Evolutionary conservation across 306 rosid genomes (phyloP).

Genomic region (Alnus glutinosa): DNA sequence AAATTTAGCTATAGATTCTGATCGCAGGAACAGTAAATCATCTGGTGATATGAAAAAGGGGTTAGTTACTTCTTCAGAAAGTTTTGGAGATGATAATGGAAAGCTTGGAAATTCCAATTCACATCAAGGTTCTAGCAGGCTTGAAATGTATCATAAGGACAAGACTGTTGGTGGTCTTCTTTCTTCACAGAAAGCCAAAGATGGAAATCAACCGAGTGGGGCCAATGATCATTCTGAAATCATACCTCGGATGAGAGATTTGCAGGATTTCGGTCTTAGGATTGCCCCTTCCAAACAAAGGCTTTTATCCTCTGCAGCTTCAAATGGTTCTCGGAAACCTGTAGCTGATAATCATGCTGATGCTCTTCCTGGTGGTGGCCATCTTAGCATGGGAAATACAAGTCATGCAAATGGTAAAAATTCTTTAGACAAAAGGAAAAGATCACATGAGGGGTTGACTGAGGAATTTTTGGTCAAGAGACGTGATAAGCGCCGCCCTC

Average conservation of each 20-base stretch:
- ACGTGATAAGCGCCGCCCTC: slow-evolving; percentile 25
- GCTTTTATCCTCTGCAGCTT: slow-evolving; percentile 41
- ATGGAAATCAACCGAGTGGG: slow-evolving; percentile 47
- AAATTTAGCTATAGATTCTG: slow-evolving; percentile 53
- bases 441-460: slow-evolving; percentile 30
- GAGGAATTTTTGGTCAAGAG: slow-evolving; percentile 33
- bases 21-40: slow-evolving; percentile 34
- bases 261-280: slow-evolving; percentile 64
- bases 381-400: slow-evolving; percentile 38
- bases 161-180: slow-evolving; percentile 33
- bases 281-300: slow-evolving; percentile 47
- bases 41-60: slow-evolving; percentile 44
- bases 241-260: slow-evolving; percentile 58
- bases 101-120: slow-evolving; percentile 36
- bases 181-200: slow-evolving; percentile 37
- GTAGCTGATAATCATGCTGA: slow-evolving; percentile 40
- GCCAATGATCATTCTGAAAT: slow-evolving; percentile 52
- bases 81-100: slow-evolving; percentile 36
- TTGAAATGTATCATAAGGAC: slow-evolving; percentile 36
- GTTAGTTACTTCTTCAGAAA: slow-evolving; percentile 37
- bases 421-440: slow-evolving; percentile 34
- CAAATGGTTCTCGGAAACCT: slow-evolving; percentile 47
- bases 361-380: slow-evolving; percentile 37
- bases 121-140: slow-evolving; percentile 30
- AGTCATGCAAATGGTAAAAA: slow-evolving; percentile 40